Base-by-base conservation (phyloP, 306 rosid species). In the Trichosanthes truncata region DNA sequence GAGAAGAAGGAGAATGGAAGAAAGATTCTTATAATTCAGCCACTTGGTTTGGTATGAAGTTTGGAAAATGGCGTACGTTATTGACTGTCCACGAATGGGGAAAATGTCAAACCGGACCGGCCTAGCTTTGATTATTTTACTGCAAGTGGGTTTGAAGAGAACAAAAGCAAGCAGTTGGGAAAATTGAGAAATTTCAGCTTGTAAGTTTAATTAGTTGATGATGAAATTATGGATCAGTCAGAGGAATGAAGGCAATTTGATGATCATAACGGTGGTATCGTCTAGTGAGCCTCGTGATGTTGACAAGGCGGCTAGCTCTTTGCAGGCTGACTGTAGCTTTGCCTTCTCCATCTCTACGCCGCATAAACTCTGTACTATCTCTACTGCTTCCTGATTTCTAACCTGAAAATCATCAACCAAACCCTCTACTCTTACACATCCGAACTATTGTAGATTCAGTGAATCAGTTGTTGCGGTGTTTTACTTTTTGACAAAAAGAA, bases 341-440 rank as follows among this genome's bases (percentile, higher is more conserved):
- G 85, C 82, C 63, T 84, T 83, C 59, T 83, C 82, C 6, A 56
- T 53, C 49, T 82, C 87, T 5, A 74, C 49, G 77, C 87, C 49
- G 79, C 87, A 86, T 1, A 80, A 36, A 33, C 88, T 82, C n/a
- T 86, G 88, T 41, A 80, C 89, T 36, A 67, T n/a, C 36, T 84
- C 85, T n/a, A 86, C 88, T 15, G 89, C 91, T 65, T 88, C 89
- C 43, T 88, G 85, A 65, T 88, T 84, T 23, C 46, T 72, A 74
- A 88, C 87, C 91, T 82, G 83, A 3, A 81, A 55, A 7, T 15
- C 0, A 14, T 49, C 1, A 40, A 40, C 45, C 45, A 40, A 36
- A 36, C 33, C 33, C n/a, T n/a, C n/a, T n/a, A n/a, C n/a, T n/a
- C n/a, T n/a, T n/a, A n/a, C n/a, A n/a, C n/a, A n/a, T n/a, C n/a